Conservation (phyloP, 2,329 filamentous ascomycete genomes). For the Fusarium tjaetaba region DNA sequence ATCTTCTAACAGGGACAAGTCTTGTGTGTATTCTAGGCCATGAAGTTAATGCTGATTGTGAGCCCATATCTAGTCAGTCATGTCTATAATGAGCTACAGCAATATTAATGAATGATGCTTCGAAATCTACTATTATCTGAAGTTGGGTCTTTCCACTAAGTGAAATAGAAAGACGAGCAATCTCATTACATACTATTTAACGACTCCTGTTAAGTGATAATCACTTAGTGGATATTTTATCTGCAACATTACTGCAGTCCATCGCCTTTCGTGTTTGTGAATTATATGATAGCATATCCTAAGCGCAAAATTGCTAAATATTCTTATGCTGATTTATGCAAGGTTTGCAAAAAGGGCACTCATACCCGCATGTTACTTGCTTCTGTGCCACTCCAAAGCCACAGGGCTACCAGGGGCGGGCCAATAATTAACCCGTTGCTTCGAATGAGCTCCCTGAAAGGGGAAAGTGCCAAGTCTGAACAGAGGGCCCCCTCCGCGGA, state of each 20-base stretch:
- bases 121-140: fast-evolving
- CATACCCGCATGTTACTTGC: too few species aligned
- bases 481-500: too few species aligned
- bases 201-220: neutral
- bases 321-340: too few species aligned
- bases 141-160: neutral
- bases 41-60: fast-evolving
- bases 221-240: neutral
- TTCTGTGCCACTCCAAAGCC: too few species aligned
- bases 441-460: too few species aligned
- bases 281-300: too few species aligned
- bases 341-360: too few species aligned
- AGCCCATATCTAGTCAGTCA: neutral
- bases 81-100: neutral
- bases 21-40: neutral
- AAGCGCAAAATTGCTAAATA: too few species aligned
- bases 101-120: neutral
- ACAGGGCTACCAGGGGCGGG: too few species aligned
- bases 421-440: too few species aligned
- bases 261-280: too few species aligned
- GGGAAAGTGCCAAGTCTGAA: too few species aligned
- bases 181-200: neutral
- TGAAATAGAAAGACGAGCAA: fast-evolving
- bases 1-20: neutral
- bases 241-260: neutral